Base-by-base conservation (phyloP, 495 filamentous ascomycete genomes). In the Copromyces sp. region DNA sequence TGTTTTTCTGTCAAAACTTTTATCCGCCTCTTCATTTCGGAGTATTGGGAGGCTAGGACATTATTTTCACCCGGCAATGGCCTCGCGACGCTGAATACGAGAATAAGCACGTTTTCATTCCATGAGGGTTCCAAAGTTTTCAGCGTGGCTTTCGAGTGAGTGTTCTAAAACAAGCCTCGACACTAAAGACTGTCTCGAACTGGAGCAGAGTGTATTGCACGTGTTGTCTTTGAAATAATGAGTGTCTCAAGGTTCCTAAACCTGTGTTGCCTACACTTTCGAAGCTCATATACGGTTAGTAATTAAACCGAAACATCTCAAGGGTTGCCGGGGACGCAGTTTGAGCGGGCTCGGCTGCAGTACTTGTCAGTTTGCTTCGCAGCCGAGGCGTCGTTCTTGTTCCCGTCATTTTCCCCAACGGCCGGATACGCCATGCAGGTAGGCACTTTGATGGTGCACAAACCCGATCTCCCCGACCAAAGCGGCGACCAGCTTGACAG, bases 201-300 rank as follows among this genome's bases (percentile, higher is more conserved):
- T 74, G 73, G 71, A 72, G 72, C 70, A 44, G 47, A 69, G 73
- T 73, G 32, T 70, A 72, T 73, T 77, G 69, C 73, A 77, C 76
- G 72, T 78, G 76, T 72, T 78, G 75, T 76, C 74, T 75, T 75
- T 61, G 32, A 71, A 20, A 42, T 74, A 68, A 74, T 76, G 73
- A 75, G 42, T 78, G 74, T 79, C 73, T 77, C 53, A 35, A 35
- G 29, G 5, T 65, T 65, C 14, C 53, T 35, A 37, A 65, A 65
- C 53, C 6, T 65, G 53, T 65, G 53, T 35, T 17, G 53, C 53
- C 17, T 29, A 35, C 53, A 65, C 29, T 37, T 65, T 65, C 29
- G 6, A 65, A 65, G 53, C 29, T 65, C 53, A 65, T 65, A 65
- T 65, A 65, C 53, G 29, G 53, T 65, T 65, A 65, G 47, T 69